Evolutionary conservation across 176 grass and related monocot genomes (phyloP).

Genomic region (Elymus sibiricus): DNA sequence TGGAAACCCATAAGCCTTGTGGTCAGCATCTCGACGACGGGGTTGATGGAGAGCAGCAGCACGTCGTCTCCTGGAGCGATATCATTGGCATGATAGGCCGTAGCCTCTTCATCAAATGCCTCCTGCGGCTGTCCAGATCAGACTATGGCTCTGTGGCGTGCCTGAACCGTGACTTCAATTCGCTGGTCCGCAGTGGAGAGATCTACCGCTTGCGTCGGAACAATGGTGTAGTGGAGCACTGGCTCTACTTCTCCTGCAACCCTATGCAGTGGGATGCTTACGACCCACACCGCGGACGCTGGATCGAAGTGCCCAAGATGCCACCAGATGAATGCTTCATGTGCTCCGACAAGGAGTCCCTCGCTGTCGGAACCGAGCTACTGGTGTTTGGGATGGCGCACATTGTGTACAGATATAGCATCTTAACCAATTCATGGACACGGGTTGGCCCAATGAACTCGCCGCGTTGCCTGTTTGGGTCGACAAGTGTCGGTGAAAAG

Average conservation of each 20-base stretch:
- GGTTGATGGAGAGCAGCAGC: background rate
- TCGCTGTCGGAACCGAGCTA: too few species aligned
- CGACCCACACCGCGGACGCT: slow-evolving; percentile 30
- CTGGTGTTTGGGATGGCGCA: background rate
- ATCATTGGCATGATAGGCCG: background rate
- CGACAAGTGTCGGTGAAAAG: slow-evolving; percentile 62
- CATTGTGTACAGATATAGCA: slow-evolving; percentile 78
- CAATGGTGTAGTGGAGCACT: slow-evolving; percentile 26
- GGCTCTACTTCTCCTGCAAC: slow-evolving; percentile 56
- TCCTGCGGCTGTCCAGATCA: slow-evolving; percentile 14
- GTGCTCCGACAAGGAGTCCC: too few species aligned
- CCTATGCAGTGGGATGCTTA: slow-evolving; percentile 51
- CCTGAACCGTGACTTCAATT: slow-evolving; percentile 29
- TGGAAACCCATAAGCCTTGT: too few species aligned
- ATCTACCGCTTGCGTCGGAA: slow-evolving; percentile 44
- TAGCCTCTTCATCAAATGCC: background rate
- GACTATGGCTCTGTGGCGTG: slow-evolving; percentile 29
- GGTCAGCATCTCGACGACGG: too few species aligned
- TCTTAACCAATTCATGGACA: slow-evolving; percentile 75
- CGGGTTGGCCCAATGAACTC: slow-evolving; percentile 59
- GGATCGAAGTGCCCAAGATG: slow-evolving; percentile 43
- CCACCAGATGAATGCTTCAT: slow-evolving; percentile 48
- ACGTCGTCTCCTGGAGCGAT: background rate
- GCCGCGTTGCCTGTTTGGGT: slow-evolving; percentile 72
- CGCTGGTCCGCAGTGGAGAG: slow-evolving; percentile 31